Percentiles rank a stretch among this genome's conserved stretches.
Evolutionary conservation across 2,329 filamentous ascomycete genomes (phyloP).

Genomic region (Xylariaceae sp.): DNA sequence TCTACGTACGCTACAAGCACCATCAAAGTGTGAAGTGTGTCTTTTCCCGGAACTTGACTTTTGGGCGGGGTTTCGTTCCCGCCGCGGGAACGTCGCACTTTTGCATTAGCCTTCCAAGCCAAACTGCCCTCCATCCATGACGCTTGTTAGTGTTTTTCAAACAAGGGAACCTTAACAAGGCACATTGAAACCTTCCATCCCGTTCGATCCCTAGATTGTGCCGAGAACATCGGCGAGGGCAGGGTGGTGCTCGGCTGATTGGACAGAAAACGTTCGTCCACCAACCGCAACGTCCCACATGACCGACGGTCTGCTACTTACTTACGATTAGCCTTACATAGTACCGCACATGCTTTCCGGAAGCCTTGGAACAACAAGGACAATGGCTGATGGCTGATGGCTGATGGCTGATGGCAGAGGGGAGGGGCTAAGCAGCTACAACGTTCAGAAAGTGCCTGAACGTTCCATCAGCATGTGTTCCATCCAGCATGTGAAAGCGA

Average conservation of each 20-base stretch:
- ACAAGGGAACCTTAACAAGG: background rate
- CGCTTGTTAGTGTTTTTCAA: slow-evolving; percentile 13
- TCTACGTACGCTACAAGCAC: background rate
- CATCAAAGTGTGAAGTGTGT: background rate
- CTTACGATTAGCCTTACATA: slow-evolving; percentile 16
- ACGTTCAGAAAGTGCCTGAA: slow-evolving; percentile 29
- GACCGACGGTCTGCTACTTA: slow-evolving; percentile 10
- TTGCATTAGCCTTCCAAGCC: slow-evolving; percentile 23
- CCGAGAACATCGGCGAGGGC: slow-evolving; percentile 26
- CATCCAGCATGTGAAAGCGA: slow-evolving; percentile 11
- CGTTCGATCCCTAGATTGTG: slow-evolving; percentile 22
- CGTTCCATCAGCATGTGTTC: slow-evolving; percentile 27
- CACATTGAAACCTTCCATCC: slow-evolving; percentile 7
- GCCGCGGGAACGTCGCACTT: slow-evolving; percentile 22
- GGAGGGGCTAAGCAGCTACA: slow-evolving; percentile 21
- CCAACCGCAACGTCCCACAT: slow-evolving; percentile 29
- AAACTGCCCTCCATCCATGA: slow-evolving; percentile 1
- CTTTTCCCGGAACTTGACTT: background rate
- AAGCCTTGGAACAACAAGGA: background rate
- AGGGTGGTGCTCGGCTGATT: slow-evolving; percentile 15
- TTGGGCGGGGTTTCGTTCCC: slow-evolving; percentile 10
- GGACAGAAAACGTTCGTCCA: slow-evolving; percentile 17
- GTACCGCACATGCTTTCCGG: background rate
- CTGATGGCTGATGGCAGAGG: background rate
- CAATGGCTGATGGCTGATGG: background rate